Percentiles rank a stretch among this genome's conserved stretches.
Evolutionary conservation across 2,329 filamentous ascomycete species (phyloP).

Genomic region (Zasmidium angulare): DNA sequence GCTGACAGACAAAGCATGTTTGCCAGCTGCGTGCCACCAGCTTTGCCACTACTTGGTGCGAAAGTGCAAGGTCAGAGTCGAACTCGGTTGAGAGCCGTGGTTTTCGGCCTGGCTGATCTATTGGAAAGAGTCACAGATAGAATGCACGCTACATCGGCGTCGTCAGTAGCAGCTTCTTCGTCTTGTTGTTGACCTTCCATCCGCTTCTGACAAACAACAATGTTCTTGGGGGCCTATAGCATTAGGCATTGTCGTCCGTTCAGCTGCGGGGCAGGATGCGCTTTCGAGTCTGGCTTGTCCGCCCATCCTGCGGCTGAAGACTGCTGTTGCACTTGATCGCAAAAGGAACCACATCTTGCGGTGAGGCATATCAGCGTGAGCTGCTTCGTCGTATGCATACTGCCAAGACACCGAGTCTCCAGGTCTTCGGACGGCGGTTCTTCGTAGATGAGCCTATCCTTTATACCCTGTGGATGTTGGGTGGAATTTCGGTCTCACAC

Average conservation of each 20-base stretch:
- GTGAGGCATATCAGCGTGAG: neutral
- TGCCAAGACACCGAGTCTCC: neutral
- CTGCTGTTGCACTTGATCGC: too few relatives aligned
- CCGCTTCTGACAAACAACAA: too few relatives aligned
- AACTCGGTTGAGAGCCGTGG: neutral
- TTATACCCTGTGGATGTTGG: neutral
- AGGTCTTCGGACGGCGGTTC: neutral
- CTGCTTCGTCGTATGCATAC: neutral
- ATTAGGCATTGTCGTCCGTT: neutral
- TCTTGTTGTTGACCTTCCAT: too few relatives aligned
- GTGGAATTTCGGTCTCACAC: neutral
- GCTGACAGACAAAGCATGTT: neutral
- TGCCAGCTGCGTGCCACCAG: neutral
- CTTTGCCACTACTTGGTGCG: neutral
- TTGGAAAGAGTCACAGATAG: too few relatives aligned
- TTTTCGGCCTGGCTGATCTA: too few relatives aligned
- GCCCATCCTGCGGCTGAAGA: too few relatives aligned
- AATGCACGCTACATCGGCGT: too few relatives aligned
- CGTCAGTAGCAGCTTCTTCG: too few relatives aligned
- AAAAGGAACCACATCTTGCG: too few relatives aligned
- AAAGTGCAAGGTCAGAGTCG: neutral
- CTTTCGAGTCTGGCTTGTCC: neutral
- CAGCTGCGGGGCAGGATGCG: neutral
- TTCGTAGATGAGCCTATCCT: neutral
- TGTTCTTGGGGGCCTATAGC: too few relatives aligned